A percentile compares a stretch with the other conserved stretches of the same genome.
phyloP scores from a whole-genome alignment of 2,329 filamentous ascomycete species.

The Aspergillus bombycis region DNA sequence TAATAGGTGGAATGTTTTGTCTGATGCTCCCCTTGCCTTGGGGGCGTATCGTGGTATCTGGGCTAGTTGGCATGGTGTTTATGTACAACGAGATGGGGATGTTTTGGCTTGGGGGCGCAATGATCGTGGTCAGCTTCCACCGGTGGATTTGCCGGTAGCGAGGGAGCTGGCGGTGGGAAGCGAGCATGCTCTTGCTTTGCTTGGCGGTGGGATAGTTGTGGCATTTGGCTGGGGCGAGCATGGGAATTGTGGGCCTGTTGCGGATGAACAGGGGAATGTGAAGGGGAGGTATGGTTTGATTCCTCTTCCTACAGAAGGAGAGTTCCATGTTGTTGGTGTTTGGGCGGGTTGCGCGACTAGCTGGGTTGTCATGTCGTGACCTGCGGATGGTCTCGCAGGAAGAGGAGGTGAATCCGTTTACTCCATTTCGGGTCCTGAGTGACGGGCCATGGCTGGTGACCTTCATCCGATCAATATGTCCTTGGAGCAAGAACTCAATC shows the following conservation, averaged over 20 bases:
- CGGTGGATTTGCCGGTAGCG: slow-evolving; percentile 61
- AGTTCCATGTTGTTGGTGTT: slow-evolving; percentile 60
- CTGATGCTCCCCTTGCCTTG: slow-evolving; percentile 61
- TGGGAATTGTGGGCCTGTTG: slow-evolving; percentile 82
- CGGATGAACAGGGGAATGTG: slow-evolving; percentile 65
- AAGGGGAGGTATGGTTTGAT: slow-evolving; percentile 71
- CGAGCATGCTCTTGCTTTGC: slow-evolving; percentile 81
- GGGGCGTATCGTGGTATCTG: slow-evolving; percentile 65
- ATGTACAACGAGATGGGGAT: slow-evolving; percentile 66
- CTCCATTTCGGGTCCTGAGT: neutral
- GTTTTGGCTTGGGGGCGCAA: slow-evolving; percentile 79
- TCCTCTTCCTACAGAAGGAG: slow-evolving; percentile 57
- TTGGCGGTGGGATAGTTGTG: slow-evolving; percentile 67
- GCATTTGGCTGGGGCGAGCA: slow-evolving; percentile 98
- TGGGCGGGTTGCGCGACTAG: slow-evolving; percentile 91
- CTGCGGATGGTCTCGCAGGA: neutral
- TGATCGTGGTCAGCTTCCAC: slow-evolving; percentile 80
- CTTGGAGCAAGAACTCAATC: neutral
- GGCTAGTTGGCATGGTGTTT: slow-evolving; percentile 82
- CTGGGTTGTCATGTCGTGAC: slow-evolving; percentile 62
- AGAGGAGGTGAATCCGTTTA: neutral
- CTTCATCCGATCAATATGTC: neutral
- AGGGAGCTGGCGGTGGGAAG: slow-evolving; percentile 77
- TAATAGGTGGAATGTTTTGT: slow-evolving; percentile 70
- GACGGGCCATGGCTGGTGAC: neutral